Evolutionary conservation across 352 stramenopile species (phyloP).

Genomic region (Globisporangium lucens): DNA sequence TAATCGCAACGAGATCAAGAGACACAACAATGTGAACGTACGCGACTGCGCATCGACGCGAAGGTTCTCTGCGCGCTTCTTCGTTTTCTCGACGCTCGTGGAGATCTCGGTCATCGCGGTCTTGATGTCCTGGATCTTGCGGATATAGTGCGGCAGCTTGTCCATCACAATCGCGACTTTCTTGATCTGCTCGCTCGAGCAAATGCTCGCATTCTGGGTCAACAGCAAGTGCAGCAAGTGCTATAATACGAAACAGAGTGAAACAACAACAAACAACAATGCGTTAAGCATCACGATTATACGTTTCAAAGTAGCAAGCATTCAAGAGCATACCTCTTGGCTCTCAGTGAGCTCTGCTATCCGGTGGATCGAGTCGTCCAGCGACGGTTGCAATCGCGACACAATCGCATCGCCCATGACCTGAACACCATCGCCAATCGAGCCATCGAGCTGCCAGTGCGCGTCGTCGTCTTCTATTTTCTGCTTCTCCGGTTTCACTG

Average conservation of each 20-base stretch:
- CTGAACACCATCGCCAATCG: slow-evolving; percentile 37
- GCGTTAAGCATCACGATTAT: not conserved
- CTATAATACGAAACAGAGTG: slow-evolving; percentile 22
- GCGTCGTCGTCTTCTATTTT: slow-evolving; percentile 18
- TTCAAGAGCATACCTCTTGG: slow-evolving; percentile 31
- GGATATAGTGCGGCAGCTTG: slow-evolving; percentile 66
- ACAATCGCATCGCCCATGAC: slow-evolving; percentile 60
- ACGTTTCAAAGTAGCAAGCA: not conserved
- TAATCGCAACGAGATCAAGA: not conserved
- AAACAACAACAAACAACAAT: not conserved
- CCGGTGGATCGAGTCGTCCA: slow-evolving; percentile 65
- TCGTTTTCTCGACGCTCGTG: slow-evolving; percentile 60
- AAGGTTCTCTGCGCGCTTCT: slow-evolving; percentile 59
- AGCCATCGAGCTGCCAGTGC: slow-evolving; percentile 38
- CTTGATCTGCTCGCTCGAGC: slow-evolving; percentile 53
- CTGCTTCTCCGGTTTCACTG: slow-evolving; percentile 3
- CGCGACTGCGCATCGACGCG: slow-evolving; percentile 76
- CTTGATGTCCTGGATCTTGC: slow-evolving; percentile 64
- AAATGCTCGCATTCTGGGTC: slow-evolving; percentile 49
- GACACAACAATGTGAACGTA: slow-evolving; percentile 27
- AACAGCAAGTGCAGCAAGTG: slow-evolving; percentile 45
- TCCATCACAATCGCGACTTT: slow-evolving; percentile 61
- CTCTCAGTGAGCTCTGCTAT: slow-evolving; percentile 64
- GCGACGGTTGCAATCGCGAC: slow-evolving; percentile 46
- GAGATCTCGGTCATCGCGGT: slow-evolving; percentile 61